Evolutionary conservation across 768 basidiomycete genomes (phyloP), one percentile per base, ranked within the genome.

Genomic region (Leccinum olivaceopallidum): DNA sequence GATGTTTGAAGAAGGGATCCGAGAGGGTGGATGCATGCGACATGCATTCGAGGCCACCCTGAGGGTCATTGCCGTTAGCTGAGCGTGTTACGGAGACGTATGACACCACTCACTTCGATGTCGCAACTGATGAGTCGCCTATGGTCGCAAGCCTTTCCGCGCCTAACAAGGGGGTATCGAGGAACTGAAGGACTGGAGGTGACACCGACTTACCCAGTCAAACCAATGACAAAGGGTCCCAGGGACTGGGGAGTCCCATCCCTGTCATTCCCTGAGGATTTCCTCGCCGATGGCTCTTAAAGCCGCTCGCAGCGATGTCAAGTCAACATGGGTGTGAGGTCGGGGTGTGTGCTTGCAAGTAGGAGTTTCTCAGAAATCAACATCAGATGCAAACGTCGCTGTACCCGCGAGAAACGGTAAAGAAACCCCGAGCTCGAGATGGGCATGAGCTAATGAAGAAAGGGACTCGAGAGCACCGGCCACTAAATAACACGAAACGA

Each of bases 61-160:
- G 55, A 5, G 39, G 12, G 53, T 24, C 37, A 58, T n/a, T 24
- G 22, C 37, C 9, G 44, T 39, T 12, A 56, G 14, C 34, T 14
- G 36, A 53, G 63, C 18, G 12, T 55, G 5, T 10, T 6, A 5
- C 3, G 10, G 30, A 13, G 30, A 34, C 6, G 6, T 34, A 2
- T n/a, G 18, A 32, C 36, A 44, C 10, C 14, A 62, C 78, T 20
- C 57, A 88, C 90, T 69, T 85, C 82, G n/a, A 93, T 79, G 69
- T 97, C 95, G 69, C 94, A 96, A 63, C 86, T 93, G 39, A 97
- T 89, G 69, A n/a, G n/a, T 97, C 95, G 2, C 91, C 92, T 22
- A 97, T 82, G 57, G 85, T 88, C 9, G 81, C 80, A 66, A 88
- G 88, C 24, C 90, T 94, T 91, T 13, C 95, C 95, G 3, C 78